Percentiles rank a stretch among this genome's conserved stretches.
Conservation (phyloP, 768 basidiomycete genomes). For the Collybiopsis luxurians region DNA sequence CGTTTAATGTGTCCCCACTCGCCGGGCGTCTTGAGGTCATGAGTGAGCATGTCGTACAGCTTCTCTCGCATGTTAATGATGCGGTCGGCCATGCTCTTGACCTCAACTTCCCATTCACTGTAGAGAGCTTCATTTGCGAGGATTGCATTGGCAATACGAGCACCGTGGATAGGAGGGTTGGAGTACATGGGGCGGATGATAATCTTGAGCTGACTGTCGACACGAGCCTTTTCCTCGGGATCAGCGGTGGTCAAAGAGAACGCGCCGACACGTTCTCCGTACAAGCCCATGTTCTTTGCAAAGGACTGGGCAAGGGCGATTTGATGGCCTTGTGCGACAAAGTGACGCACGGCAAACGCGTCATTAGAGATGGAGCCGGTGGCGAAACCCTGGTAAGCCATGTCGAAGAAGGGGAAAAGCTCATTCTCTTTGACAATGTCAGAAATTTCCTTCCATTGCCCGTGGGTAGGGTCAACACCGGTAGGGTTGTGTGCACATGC, state of each 20-base stretch:
- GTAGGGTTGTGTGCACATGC: constrained; percentile 99
- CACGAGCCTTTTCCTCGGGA: constrained; percentile 76
- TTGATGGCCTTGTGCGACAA: constrained; percentile 88
- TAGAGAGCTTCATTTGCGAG: constrained; percentile 74
- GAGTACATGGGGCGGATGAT: constrained; percentile 96
- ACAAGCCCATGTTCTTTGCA: constrained; percentile 99
- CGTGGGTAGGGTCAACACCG: constrained; percentile 90
- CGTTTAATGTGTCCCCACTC: constrained; percentile 94
- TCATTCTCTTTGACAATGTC: constrained; percentile 84
- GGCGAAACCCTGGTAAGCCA: constrained; percentile 99
- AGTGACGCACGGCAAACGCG: constrained; percentile 93
- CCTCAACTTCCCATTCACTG: constrained; percentile 85
- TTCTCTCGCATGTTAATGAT: constrained; percentile 92
- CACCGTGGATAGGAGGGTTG: constrained; percentile 92
- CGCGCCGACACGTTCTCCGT: constrained; percentile 97
- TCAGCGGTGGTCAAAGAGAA: constrained; percentile 78
- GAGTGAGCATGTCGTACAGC: constrained; percentile 72
- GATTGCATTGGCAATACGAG: constrained; percentile 83
- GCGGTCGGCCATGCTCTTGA: constrained; percentile 93
- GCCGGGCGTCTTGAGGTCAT: constrained; percentile 86
- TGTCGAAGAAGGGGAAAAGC: constrained; percentile 98
- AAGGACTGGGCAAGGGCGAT: constrained; percentile 92
- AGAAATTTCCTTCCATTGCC: constrained; percentile 91
- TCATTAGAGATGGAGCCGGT: constrained; percentile 89
- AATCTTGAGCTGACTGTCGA: constrained; percentile 95